phyloP scores from a whole-genome alignment of 75 land plant species.

The Picea sitchensis region DNA sequence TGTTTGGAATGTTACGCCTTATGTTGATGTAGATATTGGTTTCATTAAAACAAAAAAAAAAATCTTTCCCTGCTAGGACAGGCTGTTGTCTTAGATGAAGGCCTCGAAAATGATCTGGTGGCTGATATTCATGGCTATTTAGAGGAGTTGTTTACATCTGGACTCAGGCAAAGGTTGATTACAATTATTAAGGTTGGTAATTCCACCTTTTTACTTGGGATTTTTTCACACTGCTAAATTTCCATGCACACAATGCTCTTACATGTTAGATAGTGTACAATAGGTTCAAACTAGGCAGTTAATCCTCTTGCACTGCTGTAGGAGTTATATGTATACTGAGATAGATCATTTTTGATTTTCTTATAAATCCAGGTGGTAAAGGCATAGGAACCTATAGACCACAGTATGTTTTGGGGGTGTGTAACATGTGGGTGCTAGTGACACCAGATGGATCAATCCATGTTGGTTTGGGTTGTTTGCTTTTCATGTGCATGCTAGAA shows the following conservation, averaged over 20 bases:
- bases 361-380: neutral
- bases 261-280: neutral
- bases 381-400: neutral
- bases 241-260: neutral
- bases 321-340: neutral
- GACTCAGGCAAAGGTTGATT: conserved; percentile 74
- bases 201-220: neutral
- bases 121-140: conserved; percentile 69
- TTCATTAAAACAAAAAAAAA: neutral
- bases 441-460: neutral
- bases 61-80: conserved; percentile 27
- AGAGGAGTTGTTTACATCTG: conserved; percentile 72
- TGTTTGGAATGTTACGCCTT: neutral
- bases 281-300: neutral
- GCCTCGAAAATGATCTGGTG: conserved; percentile 72
- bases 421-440: neutral
- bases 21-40: neutral
- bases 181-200: conserved; percentile 71
- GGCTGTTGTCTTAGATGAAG: conserved; percentile 94
- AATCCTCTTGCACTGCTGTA: neutral
- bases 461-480: neutral
- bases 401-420: neutral
- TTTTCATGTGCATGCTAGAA: neutral
- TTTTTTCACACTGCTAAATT: conserved; percentile 2
- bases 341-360: neutral